Conservation (phyloP, 805 yeast genomes). For the Candida tibetensis region DNA sequence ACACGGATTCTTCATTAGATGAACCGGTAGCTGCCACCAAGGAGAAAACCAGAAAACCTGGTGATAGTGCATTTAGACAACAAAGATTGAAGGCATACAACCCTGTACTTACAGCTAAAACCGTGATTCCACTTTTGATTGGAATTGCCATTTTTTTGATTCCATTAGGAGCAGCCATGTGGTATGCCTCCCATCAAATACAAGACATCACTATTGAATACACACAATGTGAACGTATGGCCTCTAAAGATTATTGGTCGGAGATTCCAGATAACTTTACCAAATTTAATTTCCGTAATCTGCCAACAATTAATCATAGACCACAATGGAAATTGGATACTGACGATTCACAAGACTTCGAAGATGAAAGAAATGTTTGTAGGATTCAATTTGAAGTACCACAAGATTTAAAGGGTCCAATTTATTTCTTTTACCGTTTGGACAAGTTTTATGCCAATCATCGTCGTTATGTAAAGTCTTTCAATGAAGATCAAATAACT, state of each 20-base stretch:
- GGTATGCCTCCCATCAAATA: conserved; percentile 39
- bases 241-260: conserved; percentile 31
- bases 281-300: conserved; percentile 32
- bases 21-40: conserved; percentile 26
- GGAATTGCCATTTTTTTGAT: conserved; percentile 39
- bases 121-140: conserved; percentile 40
- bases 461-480: conserved; percentile 43
- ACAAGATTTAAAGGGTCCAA: conserved; percentile 33
- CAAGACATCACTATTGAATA: conserved; percentile 43
- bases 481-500: conserved; percentile 41
- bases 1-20: conserved; percentile 43
- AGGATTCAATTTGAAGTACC: conserved; percentile 40
- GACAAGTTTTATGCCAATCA: conserved; percentile 43
- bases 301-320: conserved; percentile 10
- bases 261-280: conserved; percentile 39
- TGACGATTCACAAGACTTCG: conserved; percentile 43
- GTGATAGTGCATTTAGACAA: conserved; percentile 56
- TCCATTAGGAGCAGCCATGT: conserved; percentile 48
- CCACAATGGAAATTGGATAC: conserved; percentile 38
- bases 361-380: conserved; percentile 50
- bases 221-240: conserved; percentile 38
- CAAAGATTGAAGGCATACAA: conserved; percentile 53
- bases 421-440: conserved; percentile 41
- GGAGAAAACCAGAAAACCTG: conserved; percentile 60
- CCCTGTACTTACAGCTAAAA: conserved; percentile 41